These are phyloP conservation scores for Penicillium diatomitis DNA, from an alignment of 495 filamentous ascomycete genomes.

Conservation along the genomic window DNA sequence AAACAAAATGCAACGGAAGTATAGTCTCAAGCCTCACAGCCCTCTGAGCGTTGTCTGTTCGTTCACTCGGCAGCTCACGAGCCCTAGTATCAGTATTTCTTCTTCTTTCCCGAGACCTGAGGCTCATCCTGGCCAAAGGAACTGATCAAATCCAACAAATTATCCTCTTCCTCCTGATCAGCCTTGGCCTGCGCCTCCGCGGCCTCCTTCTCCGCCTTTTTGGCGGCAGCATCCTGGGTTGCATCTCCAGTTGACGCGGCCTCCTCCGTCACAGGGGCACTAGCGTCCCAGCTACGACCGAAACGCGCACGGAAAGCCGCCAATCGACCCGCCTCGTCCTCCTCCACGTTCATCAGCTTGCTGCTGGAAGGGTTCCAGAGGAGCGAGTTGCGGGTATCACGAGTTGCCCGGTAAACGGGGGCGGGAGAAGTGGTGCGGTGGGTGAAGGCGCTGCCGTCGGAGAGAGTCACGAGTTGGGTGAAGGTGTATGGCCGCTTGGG, in stretches of 20 bases:
- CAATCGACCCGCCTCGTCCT: conserved; percentile 89
- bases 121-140: conserved; percentile 44
- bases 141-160: conserved; percentile 62
- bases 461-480: conserved; percentile 88
- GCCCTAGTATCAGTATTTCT: conserved; percentile 12
- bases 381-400: conserved; percentile 79
- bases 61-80: not conserved
- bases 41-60: not conserved
- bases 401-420: conserved; percentile 64
- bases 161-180: conserved; percentile 43
- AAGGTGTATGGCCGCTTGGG: conserved; percentile 89
- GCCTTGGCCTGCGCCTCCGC: conserved; percentile 23
- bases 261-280: conserved; percentile 18
- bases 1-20: not conserved
- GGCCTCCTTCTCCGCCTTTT: conserved; percentile 23
- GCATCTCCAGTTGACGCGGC: conserved; percentile 3
- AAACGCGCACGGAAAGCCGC: conserved; percentile 76
- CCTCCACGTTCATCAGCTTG: conserved; percentile 75
- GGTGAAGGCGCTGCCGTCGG: conserved; percentile 83
- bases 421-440: conserved; percentile 79
- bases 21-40: not conserved
- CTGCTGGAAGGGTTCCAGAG: conserved; percentile 82
- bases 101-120: conserved; percentile 23
- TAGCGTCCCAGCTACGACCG: conserved; percentile 73
- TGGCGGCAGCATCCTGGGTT: conserved; percentile 15